phyloP scores from a whole-genome alignment of 768 basidiomycete genomes.

The Neoboletus magnificus region DNA sequence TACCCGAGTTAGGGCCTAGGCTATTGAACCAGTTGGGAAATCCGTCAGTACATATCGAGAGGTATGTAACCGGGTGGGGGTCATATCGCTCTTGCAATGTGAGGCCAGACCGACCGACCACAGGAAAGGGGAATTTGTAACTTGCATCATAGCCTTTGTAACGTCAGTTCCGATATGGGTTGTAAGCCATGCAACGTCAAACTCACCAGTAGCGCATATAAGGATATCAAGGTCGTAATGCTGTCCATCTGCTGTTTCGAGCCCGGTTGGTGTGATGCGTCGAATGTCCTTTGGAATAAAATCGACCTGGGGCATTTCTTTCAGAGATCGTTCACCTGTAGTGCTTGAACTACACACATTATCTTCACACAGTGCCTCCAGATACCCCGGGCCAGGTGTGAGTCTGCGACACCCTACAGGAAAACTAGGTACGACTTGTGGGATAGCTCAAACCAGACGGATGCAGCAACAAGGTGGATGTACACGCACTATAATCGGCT shows the following conservation, averaged over 20 bases:
- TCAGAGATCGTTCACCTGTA: background rate
- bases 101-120: slow-evolving; percentile 52
- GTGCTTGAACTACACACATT: slow-evolving; percentile 35
- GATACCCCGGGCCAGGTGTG: slow-evolving; percentile 66
- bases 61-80: slow-evolving; percentile 56
- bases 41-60: slow-evolving; percentile 55
- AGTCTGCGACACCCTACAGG: slow-evolving; percentile 58
- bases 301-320: slow-evolving; percentile 30
- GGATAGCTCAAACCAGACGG: background rate
- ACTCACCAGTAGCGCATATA: slow-evolving; percentile 55
- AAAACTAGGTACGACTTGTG: slow-evolving; percentile 52
- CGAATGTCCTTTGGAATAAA: slow-evolving; percentile 50
- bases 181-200: background rate
- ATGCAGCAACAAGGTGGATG: background rate
- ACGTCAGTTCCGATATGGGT: background rate
- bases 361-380: slow-evolving; percentile 60
- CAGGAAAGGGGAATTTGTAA: slow-evolving; percentile 45
- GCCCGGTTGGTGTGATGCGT: slow-evolving; percentile 49
- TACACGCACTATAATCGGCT: slow-evolving; percentile 39
- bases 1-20: slow-evolving; percentile 54
- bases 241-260: slow-evolving; percentile 54
- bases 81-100: slow-evolving; percentile 52
- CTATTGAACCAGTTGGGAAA: slow-evolving; percentile 69
- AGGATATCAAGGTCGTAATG: slow-evolving; percentile 56
- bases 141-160: slow-evolving; percentile 42